phyloP scores from a whole-genome alignment of 352 stramenopile genomes.

The Pythium monospermum region DNA sequence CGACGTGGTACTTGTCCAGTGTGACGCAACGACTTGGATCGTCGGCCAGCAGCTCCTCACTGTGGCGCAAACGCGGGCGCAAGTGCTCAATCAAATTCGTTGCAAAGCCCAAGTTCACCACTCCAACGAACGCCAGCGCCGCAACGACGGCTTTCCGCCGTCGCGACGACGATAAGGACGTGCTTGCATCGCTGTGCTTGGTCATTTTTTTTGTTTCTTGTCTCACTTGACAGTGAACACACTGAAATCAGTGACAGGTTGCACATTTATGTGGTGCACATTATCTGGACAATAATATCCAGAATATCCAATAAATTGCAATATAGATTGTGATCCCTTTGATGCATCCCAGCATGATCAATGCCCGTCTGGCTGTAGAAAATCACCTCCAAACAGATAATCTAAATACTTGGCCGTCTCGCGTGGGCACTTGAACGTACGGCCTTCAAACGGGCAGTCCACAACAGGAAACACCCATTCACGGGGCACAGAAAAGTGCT shows the following conservation, averaged over 20 bases:
- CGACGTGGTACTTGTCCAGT: conserved; percentile 4
- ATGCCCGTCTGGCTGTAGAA: not conserved
- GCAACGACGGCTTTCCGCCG: not conserved
- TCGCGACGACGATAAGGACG: not conserved
- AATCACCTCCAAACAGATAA: conserved; percentile 18
- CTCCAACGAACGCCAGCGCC: not conserved
- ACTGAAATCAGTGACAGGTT: no score
- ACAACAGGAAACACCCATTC: conserved; percentile 25
- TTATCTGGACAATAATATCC: no score
- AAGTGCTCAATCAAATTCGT: not conserved
- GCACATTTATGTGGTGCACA: no score
- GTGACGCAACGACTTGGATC: conserved; percentile 3
- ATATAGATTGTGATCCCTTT: not conserved
- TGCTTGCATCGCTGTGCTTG: not conserved
- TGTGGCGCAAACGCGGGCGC: not conserved
- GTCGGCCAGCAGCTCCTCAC: not conserved
- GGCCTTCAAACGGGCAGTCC: conserved; percentile 22
- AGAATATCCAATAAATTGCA: not conserved
- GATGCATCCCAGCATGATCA: no score
- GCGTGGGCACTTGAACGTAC: conserved; percentile 20
- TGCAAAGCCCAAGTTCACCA: not conserved
- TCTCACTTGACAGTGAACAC: no score
- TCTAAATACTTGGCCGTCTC: conserved; percentile 20
- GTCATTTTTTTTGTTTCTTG: not conserved
- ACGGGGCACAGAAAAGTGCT: conserved; percentile 16